Base-by-base conservation (phyloP, 352 stramenopile species). In the Albugo laibachii region DNA sequence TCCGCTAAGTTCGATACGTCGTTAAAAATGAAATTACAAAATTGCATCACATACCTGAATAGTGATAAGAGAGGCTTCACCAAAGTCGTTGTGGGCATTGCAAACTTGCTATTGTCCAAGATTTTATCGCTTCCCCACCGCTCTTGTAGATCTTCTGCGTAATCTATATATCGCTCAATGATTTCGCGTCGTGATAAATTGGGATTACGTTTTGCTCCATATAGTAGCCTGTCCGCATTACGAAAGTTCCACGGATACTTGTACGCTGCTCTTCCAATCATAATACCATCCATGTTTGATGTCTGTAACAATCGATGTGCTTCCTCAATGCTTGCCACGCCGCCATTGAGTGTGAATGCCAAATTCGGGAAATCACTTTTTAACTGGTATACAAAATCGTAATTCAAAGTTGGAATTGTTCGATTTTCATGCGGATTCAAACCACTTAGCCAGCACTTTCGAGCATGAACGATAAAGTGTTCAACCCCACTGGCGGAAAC, bases 401-500 rank as follows among this genome's bases (percentile, higher is more conserved):
- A 98, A 49, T 85, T 88, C 20, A 99, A 72, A 31, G 91, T 88
- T 12, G 96, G 96, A 5, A 99, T 84, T 39, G 92, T 97, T 37
- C 95, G 80, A 71, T 99, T 99, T 46, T 98, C 87, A 50, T 96
- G 83, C 12, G 96, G 92, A 56, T 80, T 97, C 43, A 92, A 79
- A 13, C 86, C 94, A 16, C 96, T 96, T 18, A 99, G 66, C 10
- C 98, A 69, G 34, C 94, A 97, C 59, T 99, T 98, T 43, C 96
- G 85, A 16, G 95, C 95, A 57, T 99, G 96, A 13, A 99, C 69
- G 41, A 96, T 89, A 60, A 99, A 98, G 57, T 98, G 91, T 0
- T 62, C 88, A 15, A 97, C 92, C 27, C 91, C 82, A 5, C 79
- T 74, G 43, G 66, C 65, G 11, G 77, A 74, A 1, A 99, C 88